Base-by-base conservation (phyloP, 495 filamentous ascomycete genomes). In the Parathielavia hyrcaniae region DNA sequence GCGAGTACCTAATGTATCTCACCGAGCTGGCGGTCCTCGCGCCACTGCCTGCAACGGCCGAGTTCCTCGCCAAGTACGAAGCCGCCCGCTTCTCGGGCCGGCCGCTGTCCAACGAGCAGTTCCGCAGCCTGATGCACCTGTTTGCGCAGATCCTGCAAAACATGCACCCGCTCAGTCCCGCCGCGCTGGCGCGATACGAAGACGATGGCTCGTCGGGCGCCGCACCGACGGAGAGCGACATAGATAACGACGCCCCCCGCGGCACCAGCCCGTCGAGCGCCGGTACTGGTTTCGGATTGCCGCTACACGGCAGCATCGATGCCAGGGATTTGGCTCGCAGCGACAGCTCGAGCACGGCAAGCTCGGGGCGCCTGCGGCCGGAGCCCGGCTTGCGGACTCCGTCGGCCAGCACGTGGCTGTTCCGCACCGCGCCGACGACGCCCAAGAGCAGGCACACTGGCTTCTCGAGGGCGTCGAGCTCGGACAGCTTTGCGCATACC, bases 1-100 rank as follows among this genome's bases (percentile, higher is more conserved):
- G 90, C 11, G 86, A 88, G 61, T 98, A 97, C 64, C 72, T 97
- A 4, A 68, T 69, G 1, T 83, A 86, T 50, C 81, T 97, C n/a
- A 79, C 81, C 7, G 72, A 73, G 1, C 67, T 95, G 38, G 81
- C 79, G 2, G 78, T 91, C 26, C 75, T 96, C 46, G 72, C 77
- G 10, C 77, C 80, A 1, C 76, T 81, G 2, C 76, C 75, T 23
- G 67, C 83, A 0, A 81, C 78, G 0, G 71, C 72, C 0, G 72
- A 81, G 1, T 98, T 98, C 64, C 69, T 97, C 17, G 66, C 73
- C 1, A 71, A 80, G 10, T 98, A 97, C 70, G 93, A 98, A 74
- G 73, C 78, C 36, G 90, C 91, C 0, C 81, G 93, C 30, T 98
- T 95, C 70, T 90, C 86, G 0, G 73, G 79, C 0, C 66, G 64